phyloP scores from a whole-genome alignment of 352 stramenopile species.

The Phytophthora pisi region DNA sequence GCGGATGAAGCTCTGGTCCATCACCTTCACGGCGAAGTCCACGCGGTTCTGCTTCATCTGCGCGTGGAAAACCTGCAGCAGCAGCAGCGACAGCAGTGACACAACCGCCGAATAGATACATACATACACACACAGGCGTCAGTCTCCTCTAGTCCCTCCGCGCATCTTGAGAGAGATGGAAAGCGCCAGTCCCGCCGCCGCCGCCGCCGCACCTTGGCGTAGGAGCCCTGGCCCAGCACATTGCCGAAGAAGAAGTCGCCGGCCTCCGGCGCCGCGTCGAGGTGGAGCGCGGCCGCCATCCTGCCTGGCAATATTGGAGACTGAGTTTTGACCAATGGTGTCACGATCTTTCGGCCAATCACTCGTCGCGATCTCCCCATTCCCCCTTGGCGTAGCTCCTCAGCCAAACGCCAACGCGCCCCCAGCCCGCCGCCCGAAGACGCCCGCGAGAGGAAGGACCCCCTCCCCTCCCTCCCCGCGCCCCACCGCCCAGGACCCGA shows the following conservation, averaged over 20 bases:
- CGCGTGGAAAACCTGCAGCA: constrained; percentile 81
- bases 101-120: not conserved
- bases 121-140: not conserved
- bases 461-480: not conserved
- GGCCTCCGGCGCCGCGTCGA: constrained; percentile 69
- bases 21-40: constrained; percentile 92
- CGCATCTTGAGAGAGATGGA: not conserved
- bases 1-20: constrained; percentile 91
- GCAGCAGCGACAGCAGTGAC: not conserved
- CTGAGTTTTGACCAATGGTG: constrained; percentile 21
- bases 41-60: constrained; percentile 78
- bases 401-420: constrained; percentile 29
- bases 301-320: constrained; percentile 15
- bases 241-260: constrained; percentile 89
- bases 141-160: not conserved
- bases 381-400: constrained; percentile 29
- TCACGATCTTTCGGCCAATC: not conserved
- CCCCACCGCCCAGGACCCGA: constrained; percentile 8
- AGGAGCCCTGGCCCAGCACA: constrained; percentile 88
- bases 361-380: not conserved
- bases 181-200: too few relatives aligned
- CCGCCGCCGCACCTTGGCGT: constrained; percentile 68
- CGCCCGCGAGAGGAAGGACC: constrained; percentile 15
- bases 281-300: constrained; percentile 39
- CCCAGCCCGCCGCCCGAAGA: not conserved